A percentile compares a stretch with the other conserved stretches of the same genome.
Evolutionary conservation across 1,284 basidiomycete genomes (phyloP).

Genomic region (Puccinia hordei): DNA sequence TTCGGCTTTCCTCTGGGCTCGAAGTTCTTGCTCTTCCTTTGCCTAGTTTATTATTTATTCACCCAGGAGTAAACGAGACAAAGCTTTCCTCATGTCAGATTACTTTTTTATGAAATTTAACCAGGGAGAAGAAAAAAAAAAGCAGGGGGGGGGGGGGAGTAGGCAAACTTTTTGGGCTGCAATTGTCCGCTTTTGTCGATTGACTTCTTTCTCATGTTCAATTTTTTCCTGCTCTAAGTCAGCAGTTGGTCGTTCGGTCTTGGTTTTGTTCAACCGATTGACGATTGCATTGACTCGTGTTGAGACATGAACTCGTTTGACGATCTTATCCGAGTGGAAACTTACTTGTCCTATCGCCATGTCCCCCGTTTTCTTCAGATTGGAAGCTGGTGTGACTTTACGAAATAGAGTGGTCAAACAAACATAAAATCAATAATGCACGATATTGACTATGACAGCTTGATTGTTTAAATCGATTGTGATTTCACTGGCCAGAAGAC

Average conservation of each 20-base stretch:
- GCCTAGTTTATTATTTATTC: constrained; percentile 25
- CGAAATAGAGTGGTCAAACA: not conserved
- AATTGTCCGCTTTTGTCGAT: constrained; percentile 32
- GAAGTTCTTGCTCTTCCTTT: constrained; percentile 30
- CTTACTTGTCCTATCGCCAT: constrained; percentile 95
- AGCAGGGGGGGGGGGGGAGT: not conserved
- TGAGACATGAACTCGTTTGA: constrained; percentile 71
- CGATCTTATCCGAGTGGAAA: constrained; percentile 85
- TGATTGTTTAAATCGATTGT: not conserved
- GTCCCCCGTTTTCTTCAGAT: constrained; percentile 81
- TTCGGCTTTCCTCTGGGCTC: constrained; percentile 45
- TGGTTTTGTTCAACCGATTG: constrained; percentile 94
- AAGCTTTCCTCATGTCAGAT: not conserved
- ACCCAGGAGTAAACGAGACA: not conserved
- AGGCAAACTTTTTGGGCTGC: constrained; percentile 25
- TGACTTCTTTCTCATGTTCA: constrained; percentile 40
- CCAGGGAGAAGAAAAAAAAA: not conserved
- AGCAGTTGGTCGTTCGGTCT: constrained; percentile 61
- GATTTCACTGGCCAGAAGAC: constrained; percentile 33
- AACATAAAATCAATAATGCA: not conserved
- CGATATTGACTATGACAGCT: not conserved
- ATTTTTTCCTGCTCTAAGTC: constrained; percentile 44
- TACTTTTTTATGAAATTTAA: not conserved
- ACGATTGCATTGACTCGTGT: constrained; percentile 86
- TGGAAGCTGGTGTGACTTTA: constrained; percentile 39